Conservation (phyloP, 257 asterid genomes). For the Plantago ovata region DNA sequence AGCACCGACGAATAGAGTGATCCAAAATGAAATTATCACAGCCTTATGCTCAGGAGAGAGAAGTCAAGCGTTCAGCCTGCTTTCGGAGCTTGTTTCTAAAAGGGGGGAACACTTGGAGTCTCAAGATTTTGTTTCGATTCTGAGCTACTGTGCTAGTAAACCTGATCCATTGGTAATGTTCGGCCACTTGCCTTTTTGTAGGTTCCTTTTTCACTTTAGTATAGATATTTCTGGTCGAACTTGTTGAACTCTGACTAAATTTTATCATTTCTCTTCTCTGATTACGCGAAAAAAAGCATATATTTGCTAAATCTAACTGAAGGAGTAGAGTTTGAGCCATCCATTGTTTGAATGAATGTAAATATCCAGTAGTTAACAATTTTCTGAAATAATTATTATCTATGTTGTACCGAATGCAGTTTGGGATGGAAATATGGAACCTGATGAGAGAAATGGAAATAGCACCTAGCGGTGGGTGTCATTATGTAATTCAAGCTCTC, state of each 20-base stretch:
- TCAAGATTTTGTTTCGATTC: constrained; percentile 49
- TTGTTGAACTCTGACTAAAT: not conserved
- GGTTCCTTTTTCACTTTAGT: constrained; percentile 3
- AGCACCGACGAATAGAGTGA: constrained; percentile 22
- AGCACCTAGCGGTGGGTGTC: constrained; percentile 43
- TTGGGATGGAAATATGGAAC: constrained; percentile 74
- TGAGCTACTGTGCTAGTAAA: constrained; percentile 58
- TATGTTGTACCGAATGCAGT: constrained; percentile 42
- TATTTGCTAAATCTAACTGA: constrained; percentile 3
- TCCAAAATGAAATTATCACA: constrained; percentile 48
- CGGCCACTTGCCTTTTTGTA: constrained; percentile 14
- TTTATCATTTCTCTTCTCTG: constrained; percentile 2
- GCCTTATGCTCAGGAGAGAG: constrained; percentile 69
- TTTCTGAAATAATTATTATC: constrained; percentile 13
- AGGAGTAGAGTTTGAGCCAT: constrained; percentile 2
- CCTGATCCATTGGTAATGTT: constrained; percentile 78
- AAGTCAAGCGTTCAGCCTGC: constrained; percentile 56
- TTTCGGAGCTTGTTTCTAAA: constrained; percentile 44
- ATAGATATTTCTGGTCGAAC: constrained; percentile 1
- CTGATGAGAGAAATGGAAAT: constrained; percentile 63
- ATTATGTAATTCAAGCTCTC: constrained; percentile 55
- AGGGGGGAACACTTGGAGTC: constrained; percentile 37
- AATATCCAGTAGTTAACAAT: not conserved
- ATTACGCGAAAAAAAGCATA: constrained; percentile 1
- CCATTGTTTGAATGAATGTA: not conserved